Evolutionary conservation across 495 filamentous ascomycete genomes (phyloP), one percentile per base, ranked within the genome.

Genomic region (Podospora conica): DNA sequence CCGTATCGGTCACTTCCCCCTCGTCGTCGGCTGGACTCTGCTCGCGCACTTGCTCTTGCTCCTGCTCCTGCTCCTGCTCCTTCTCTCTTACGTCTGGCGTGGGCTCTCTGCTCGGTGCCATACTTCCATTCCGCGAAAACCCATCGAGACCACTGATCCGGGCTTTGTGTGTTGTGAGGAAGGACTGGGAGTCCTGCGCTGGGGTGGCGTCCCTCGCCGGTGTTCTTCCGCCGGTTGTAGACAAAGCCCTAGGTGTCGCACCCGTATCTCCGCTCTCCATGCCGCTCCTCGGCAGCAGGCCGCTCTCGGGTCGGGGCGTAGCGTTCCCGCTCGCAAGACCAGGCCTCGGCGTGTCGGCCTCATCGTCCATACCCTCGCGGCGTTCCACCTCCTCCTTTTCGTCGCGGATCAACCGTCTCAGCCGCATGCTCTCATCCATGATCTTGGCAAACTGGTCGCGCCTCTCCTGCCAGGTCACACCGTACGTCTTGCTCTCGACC

Each of bases 371-470:
- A 28, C 94, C 94, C 74, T 97, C 85, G 25, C 83, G 78, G 9
- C 85, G 75, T 66, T 87, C 85, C 3, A 84, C 81, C 78, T 97
- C 95, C 75, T 98, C 95, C 76, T 97, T 97, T 81, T 97, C 93
- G 76, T 97, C 93, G 54, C 91, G 86, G 69, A 98, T 98, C 70
- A 96, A 79, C 31, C 88, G 85, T 58, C 93, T 83, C 69, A 98
- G 83, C 66, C 91, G 83, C 87, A 90, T 90, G 5, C 92, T 90
- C 80, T 98, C 93, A 53, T 93, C 92, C 65, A 97, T 90, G 73
- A 98, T 95, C 68, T 86, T 82, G 12, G 88, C 90, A 77, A 98
- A 98, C 77, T 96, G 92, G 71, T 90, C 89, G 53, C 92, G 78
- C 33, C 96, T 83, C 74, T 96, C 92, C 20, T 84, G 79, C 94